phyloP scores from a whole-genome alignment of 306 rosid species.

The Corylus heterophylla region DNA sequence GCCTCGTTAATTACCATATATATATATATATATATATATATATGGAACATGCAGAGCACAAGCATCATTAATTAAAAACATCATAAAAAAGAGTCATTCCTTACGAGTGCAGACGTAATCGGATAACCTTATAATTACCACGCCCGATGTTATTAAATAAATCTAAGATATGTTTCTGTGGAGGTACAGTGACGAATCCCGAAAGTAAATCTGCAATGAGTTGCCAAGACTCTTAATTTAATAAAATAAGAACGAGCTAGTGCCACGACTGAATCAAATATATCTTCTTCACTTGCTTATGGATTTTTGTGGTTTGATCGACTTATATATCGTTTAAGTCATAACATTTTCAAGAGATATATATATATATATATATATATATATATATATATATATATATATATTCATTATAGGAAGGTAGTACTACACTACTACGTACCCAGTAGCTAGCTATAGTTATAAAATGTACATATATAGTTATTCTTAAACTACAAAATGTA shows the following conservation, averaged over 20 bases:
- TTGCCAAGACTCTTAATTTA: neutral
- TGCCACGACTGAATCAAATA: neutral
- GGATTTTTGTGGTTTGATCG: neutral
- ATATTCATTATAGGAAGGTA: neutral
- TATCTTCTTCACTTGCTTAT: neutral
- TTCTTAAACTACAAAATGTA: too few relatives aligned
- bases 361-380: neutral
- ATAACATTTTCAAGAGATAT: neutral
- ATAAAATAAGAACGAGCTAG: neutral
- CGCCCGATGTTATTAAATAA: neutral
- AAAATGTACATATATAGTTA: too few relatives aligned
- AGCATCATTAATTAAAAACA: neutral
- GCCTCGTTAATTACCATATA: too few relatives aligned
- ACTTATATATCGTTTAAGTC: too few relatives aligned
- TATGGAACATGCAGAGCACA: neutral
- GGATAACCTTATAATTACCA: neutral
- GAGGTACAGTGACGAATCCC: neutral
- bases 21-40: neutral
- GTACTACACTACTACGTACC: too few relatives aligned
- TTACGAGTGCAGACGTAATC: neutral
- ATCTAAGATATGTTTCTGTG: neutral
- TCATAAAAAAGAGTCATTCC: neutral
- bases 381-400: neutral
- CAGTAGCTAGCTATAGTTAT: too few relatives aligned
- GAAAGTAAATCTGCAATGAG: neutral